Evolutionary conservation across 169 alveolate genomes (phyloP), one percentile per base, ranked within the genome.

Genomic region (Neospora caninum): DNA sequence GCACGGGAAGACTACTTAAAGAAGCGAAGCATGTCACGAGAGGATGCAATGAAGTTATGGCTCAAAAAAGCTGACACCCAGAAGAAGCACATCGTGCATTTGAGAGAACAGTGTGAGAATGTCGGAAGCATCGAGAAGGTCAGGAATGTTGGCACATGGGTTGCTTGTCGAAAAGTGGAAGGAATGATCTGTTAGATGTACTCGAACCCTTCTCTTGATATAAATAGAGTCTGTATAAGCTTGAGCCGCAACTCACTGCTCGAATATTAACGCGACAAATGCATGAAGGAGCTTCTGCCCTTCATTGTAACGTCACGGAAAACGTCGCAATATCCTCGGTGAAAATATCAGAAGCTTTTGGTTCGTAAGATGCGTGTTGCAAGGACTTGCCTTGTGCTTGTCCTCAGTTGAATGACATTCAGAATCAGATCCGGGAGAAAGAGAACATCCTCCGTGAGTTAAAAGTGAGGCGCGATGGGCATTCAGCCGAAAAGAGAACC

Each of bases 31-130:
- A 38, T 42, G 36, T 82, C 89, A 39, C n/a, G 67, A 36, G 89
- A 82, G 38, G 69, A 82, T 43, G n/a, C 89, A 25, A 42, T 41
- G 64, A 13, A 49, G 64, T 41, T 41, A 7, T 82, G 89, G 89
- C 53, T 41, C 43, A 82, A 42, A 49, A 82, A 82, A 41, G 89
- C 89, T 41, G 89, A 82, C 39, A 34, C 69, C 67, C 89, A 82
- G 67, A 82, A 43, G 64, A 22, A 36, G 31, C 89, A 82, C 29
- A 18, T 82, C 31, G 89, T 82, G 41, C 64, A 31, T 2, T 49
- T 82, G 89, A 18, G 67, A 22, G 89, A 82, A 36, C 89, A 82
- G 89, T 82, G 89, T 49, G 89, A 13, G 53, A 82, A 7, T 1
- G 43, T 6, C 20, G 64, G 64, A 82, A 82, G 41, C 67, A 39